Conservation (phyloP, 2,329 filamentous ascomycete genomes). For the Sporothrix globosa region DNA sequence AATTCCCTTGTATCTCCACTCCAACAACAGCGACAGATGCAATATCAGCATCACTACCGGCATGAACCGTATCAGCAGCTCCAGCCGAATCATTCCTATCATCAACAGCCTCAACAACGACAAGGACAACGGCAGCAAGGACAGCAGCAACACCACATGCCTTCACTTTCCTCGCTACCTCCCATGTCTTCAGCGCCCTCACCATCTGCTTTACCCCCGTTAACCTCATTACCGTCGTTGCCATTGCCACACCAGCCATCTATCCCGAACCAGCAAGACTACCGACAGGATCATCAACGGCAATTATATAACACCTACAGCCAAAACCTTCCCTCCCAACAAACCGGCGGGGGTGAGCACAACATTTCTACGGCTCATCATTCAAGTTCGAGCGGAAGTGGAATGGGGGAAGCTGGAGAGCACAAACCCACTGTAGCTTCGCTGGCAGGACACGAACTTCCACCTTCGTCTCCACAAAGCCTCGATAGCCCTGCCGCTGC, state of each 20-base stretch:
- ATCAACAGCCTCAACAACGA: background rate
- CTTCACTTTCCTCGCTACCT: background rate
- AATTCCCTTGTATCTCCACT: background rate
- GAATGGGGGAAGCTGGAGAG: background rate
- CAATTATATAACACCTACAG: background rate
- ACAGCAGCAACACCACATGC: background rate
- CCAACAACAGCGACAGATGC: background rate
- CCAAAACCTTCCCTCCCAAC: background rate
- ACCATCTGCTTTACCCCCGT: background rate
- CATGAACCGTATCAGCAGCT: conserved; percentile 1
- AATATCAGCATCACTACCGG: conserved; percentile 1
- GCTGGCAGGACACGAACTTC: background rate
- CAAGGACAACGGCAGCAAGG: background rate
- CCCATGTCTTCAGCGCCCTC: background rate
- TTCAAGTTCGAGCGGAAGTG: background rate
- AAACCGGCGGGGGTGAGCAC: background rate
- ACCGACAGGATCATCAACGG: conserved; percentile 5
- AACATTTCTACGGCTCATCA: background rate
- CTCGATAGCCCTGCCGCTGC: conserved; percentile 28
- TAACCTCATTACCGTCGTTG: background rate
- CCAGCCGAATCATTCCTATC: background rate
- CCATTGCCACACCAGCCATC: background rate
- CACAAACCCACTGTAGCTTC: background rate
- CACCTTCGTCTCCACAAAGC: background rate
- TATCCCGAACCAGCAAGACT: background rate